Percentiles rank a stretch among this genome's conserved stretches.
Evolutionary conservation across 78 protist genomes (phyloP).

Genomic region (Salpingoeca rosetta): DNA sequence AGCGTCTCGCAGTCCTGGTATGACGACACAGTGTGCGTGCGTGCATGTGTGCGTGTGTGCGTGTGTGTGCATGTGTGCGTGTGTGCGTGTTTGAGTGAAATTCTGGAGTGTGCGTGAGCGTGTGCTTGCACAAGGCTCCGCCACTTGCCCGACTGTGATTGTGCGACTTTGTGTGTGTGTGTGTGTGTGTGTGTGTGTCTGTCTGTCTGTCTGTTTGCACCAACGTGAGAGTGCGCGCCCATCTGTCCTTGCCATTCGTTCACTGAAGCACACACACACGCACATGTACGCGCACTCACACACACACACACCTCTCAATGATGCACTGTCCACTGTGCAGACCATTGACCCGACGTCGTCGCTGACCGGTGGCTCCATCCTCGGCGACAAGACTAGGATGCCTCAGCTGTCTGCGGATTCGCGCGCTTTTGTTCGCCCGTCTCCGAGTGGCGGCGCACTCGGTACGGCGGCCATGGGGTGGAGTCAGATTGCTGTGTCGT

Average conservation of each 20-base stretch:
- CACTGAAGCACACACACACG: neutral
- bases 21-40: neutral
- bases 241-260: neutral
- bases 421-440: slow-evolving; percentile 84
- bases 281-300: neutral
- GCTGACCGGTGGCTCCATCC: slow-evolving; percentile 78
- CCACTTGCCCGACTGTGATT: neutral
- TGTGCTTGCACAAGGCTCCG: neutral
- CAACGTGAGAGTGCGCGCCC: too few relatives aligned
- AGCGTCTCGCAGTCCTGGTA: slow-evolving; percentile 65
- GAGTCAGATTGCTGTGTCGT: neutral
- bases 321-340: neutral
- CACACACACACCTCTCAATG: neutral
- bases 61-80: neutral
- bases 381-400: slow-evolving; percentile 97
- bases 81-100: neutral
- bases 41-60: neutral
- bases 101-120: neutral
- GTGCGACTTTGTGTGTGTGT: too few relatives aligned
- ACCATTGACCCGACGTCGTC: slow-evolving; percentile 90
- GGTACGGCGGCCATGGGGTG: slow-evolving; percentile 44
- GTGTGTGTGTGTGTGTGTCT: too few relatives aligned
- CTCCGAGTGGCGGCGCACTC: slow-evolving; percentile 67
- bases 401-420: slow-evolving; percentile 45
- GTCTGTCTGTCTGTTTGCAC: too few relatives aligned